These are phyloP conservation scores for Cyberlindnera japonica DNA, from an alignment of 805 yeast genomes.

Conservation along the genomic window DNA sequence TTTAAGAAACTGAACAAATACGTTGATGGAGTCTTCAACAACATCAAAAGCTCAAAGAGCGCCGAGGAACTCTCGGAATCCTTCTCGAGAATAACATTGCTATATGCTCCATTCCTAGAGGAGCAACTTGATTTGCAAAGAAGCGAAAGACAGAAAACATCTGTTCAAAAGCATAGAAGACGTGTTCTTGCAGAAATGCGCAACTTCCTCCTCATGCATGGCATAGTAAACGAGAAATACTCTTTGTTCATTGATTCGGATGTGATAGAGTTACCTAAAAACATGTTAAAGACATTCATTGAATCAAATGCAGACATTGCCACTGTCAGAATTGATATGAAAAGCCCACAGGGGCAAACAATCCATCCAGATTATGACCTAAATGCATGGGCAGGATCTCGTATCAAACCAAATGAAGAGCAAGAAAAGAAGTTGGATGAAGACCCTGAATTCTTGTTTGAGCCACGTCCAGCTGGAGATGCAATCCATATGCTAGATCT, in stretches of 20 bases:
- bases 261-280: constrained; percentile 23
- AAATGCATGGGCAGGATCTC: constrained; percentile 34
- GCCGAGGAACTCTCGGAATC: constrained; percentile 13
- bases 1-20: constrained; percentile 11
- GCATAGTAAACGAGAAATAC: constrained; percentile 28
- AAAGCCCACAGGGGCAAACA: constrained; percentile 15
- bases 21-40: constrained; percentile 5
- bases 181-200: constrained; percentile 24
- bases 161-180: constrained; percentile 24
- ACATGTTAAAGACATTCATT: constrained; percentile 26
- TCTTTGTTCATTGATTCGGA: constrained; percentile 33
- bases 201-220: constrained; percentile 24
- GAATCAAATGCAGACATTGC: constrained; percentile 29
- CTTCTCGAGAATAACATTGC: constrained; percentile 22
- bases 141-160: constrained; percentile 21
- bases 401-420: constrained; percentile 25
- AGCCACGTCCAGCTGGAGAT: constrained; percentile 15
- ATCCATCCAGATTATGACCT: constrained; percentile 30
- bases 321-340: constrained; percentile 28
- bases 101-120: constrained; percentile 22
- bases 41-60: neutral
- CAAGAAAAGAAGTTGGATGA: constrained; percentile 17
- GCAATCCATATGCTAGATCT: constrained; percentile 15
- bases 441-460: constrained; percentile 18
- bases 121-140: constrained; percentile 9